Base-by-base conservation (phyloP, 1,284 basidiomycete genomes). In the Austroboletus novae-zelandiae region DNA sequence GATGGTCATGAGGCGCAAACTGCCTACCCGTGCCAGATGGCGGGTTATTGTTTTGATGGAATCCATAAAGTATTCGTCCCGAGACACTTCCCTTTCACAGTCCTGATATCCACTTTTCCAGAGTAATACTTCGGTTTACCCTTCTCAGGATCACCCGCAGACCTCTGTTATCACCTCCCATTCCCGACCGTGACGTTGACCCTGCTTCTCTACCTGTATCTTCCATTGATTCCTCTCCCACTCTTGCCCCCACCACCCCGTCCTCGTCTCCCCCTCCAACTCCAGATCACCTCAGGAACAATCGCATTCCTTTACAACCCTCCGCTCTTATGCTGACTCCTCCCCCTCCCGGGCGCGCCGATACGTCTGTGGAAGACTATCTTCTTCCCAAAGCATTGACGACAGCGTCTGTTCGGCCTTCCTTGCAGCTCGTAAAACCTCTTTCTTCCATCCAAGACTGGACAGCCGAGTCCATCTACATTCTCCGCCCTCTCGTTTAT, bases 151-250 rank as follows among this genome's bases (percentile, higher is more conserved):
- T 88, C 53, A 94, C 91, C 1, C 78, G 77, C 47, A 78, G 89
- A 52, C 91, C 93, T 5, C 64, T 92, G 25, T 68, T 94, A 11
- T 77, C 78, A 9, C 85, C 86, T 3, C 84, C 88, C 10, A 83
- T 92, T 43, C 91, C 93, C 15, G 89, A 93, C 66, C 81, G 92
- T 47, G 91, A 94, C 61, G 80, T 91, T 57, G 93, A 95, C 66
- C 84, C 87, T 5, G 74, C 86, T 4, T 74, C 78, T 34, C 64
- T 92, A 25, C 78, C 86, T 8, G 67, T 81, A 9, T 74, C 80
- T 32, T 81, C 77, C 30, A 72, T 72, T 40, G 64, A 74, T 18
- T 77, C 79, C 17, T 81, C 83, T 14, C 78, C 83, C 31, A 80
- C 80, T 5, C 71, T 82, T 47, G 77, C 74, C 25, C 76, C 83